Conservation (phyloP, 2,329 filamentous ascomycete genomes). For the Colletotrichum spaethianum region DNA sequence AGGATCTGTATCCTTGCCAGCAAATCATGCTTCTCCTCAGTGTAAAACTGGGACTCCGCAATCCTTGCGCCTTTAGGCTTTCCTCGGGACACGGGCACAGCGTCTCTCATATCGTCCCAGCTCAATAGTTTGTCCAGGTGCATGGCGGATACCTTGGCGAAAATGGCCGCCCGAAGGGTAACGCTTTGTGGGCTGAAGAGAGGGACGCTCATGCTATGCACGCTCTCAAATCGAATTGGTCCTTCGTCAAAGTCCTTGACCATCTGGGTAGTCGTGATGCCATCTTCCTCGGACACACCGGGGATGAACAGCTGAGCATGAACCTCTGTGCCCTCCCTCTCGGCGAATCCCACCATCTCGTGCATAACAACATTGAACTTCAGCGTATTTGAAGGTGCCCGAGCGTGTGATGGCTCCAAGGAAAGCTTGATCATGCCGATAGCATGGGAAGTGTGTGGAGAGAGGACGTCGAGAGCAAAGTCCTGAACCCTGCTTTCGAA, state of each 20-base stretch:
- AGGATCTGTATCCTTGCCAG: constrained; percentile 90
- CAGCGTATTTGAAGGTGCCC: constrained; percentile 90
- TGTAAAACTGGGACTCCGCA: constrained; percentile 92
- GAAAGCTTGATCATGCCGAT: constrained; percentile 93
- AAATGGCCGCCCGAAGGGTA: constrained; percentile 88
- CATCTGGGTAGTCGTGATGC: constrained; percentile 95
- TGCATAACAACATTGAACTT: constrained; percentile 99
- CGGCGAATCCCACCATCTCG: constrained; percentile 93
- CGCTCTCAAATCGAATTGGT: constrained; percentile 93
- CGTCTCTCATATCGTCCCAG: constrained; percentile 98
- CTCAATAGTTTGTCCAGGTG: constrained; percentile 97
- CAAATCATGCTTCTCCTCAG: constrained; percentile 93
- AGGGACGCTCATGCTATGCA: constrained; percentile 97
- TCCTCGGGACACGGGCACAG: constrained; percentile 70
- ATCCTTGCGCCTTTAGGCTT: constrained; percentile 74
- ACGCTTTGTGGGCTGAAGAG: constrained; percentile 82
- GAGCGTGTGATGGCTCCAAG: constrained; percentile 91
- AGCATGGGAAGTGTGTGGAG: constrained; percentile 91
- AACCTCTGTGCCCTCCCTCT: constrained; percentile 94
- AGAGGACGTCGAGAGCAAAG: constrained; percentile 90
- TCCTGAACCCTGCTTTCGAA: constrained; percentile 97
- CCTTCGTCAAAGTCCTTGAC: constrained; percentile 95
- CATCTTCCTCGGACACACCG: constrained; percentile 88
- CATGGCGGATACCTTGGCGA: constrained; percentile 91
- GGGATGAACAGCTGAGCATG: constrained; percentile 98